These are phyloP conservation scores for Biscogniauxia mediterranea DNA, from an alignment of 2,329 filamentous ascomycete genomes.

Conservation along the genomic window DNA sequence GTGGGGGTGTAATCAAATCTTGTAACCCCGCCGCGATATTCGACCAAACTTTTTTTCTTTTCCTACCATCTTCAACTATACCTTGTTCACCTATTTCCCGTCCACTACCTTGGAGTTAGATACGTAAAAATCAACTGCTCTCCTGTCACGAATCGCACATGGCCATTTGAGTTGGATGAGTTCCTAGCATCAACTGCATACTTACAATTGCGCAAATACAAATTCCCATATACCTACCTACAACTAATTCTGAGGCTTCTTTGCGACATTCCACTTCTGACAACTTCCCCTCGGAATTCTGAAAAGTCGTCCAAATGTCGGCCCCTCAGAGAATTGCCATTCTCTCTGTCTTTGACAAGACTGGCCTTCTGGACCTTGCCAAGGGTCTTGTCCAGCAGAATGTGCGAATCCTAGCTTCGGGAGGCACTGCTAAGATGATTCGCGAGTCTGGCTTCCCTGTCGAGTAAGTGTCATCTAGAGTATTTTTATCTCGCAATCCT, in stretches of 20 bases:
- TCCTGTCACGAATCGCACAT: not conserved
- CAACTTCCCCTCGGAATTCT: slow-evolving; percentile 5
- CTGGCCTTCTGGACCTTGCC: slow-evolving; percentile 85
- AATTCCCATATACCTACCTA: not conserved
- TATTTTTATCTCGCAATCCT: slow-evolving; percentile 3
- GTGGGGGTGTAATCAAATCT: slow-evolving; percentile 14
- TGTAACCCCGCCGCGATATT: slow-evolving; percentile 18
- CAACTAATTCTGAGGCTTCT: not conserved
- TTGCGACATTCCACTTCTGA: slow-evolving; percentile 1
- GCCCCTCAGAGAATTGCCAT: slow-evolving; percentile 69
- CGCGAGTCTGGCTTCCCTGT: slow-evolving; percentile 94
- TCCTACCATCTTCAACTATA: not conserved
- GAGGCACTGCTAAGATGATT: slow-evolving; percentile 94
- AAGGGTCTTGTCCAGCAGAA: slow-evolving; percentile 87
- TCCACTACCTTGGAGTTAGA: not conserved
- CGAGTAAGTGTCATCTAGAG: slow-evolving; percentile 63
- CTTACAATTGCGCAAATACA: not conserved
- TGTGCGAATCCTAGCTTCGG: slow-evolving; percentile 90
- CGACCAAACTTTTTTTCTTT: slow-evolving; percentile 11
- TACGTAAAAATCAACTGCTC: too few species aligned
- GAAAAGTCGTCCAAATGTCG: slow-evolving; percentile 29
- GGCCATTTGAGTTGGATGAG: too few species aligned
- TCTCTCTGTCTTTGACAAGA: slow-evolving; percentile 98
- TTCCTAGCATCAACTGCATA: too few species aligned
- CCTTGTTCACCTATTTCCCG: not conserved